Percentiles rank a stretch among this genome's conserved stretches.
These are phyloP conservation scores for Stygiomarasmius scandens DNA, from an alignment of 1,284 basidiomycete species.

Conservation along the genomic window DNA sequence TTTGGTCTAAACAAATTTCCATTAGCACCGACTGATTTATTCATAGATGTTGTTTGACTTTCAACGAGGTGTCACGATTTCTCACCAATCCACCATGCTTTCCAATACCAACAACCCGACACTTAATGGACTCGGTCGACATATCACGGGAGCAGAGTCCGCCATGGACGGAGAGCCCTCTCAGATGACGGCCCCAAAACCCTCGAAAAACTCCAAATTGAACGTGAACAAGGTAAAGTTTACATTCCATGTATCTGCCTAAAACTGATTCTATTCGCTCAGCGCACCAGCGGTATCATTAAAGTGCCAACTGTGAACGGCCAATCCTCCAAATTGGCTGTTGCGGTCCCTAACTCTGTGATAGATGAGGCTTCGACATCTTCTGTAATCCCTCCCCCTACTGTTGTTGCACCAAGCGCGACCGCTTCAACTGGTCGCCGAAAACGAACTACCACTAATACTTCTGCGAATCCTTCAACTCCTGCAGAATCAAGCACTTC, in stretches of 20 bases:
- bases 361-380: conserved; percentile 1
- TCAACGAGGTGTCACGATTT: conserved; percentile 16
- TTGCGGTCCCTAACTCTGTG: conserved; percentile 1
- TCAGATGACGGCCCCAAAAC: not conserved
- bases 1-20: no score
- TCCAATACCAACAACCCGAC: not conserved
- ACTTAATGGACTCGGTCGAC: not conserved
- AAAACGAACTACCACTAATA: conserved; percentile 21
- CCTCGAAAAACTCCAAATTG: conserved; percentile 1
- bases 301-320: not conserved
- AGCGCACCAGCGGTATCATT: not conserved
- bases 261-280: not conserved
- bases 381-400: conserved; percentile 15
- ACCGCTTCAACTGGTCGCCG: conserved; percentile 23
- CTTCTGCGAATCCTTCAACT: conserved; percentile 29
- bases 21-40: not conserved
- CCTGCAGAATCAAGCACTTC: conserved; percentile 40
- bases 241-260: not conserved
- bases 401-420: conserved; percentile 31
- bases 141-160: not conserved
- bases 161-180: not conserved
- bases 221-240: conserved; percentile 4
- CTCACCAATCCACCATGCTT: not conserved
- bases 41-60: conserved; percentile 41
- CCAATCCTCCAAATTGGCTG: conserved; percentile 3